Conservation (phyloP, 768 basidiomycete species). For the Boletellus sp. region DNA sequence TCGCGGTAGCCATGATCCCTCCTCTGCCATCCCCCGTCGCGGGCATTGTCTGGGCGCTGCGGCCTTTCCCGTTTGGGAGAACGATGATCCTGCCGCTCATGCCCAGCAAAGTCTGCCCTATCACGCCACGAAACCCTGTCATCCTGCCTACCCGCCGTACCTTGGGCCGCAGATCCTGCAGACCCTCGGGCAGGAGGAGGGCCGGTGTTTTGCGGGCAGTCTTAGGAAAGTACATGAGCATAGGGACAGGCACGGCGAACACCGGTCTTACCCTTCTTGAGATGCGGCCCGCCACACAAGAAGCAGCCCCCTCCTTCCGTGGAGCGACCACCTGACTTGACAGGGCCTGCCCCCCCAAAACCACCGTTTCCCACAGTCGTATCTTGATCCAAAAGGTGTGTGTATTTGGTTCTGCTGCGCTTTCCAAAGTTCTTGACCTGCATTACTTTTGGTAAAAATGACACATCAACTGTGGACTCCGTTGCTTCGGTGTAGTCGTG, state of each 20-base stretch:
- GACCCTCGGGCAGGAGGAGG: slow-evolving; percentile 27
- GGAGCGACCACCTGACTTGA: slow-evolving; percentile 54
- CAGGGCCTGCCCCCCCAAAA: slow-evolving; percentile 56
- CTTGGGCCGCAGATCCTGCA: slow-evolving; percentile 34
- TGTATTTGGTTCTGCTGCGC: slow-evolving; percentile 91
- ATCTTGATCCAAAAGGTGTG: slow-evolving; percentile 93
- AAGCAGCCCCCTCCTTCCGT: slow-evolving; percentile 76
- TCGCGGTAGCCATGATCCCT: slow-evolving; percentile 16
- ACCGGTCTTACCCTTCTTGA: slow-evolving; percentile 69
- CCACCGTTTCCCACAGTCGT: slow-evolving; percentile 66
- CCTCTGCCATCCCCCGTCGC: slow-evolving; percentile 16
- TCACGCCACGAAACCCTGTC: slow-evolving; percentile 37
- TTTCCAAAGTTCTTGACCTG: slow-evolving; percentile 95
- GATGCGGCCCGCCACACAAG: slow-evolving; percentile 88
- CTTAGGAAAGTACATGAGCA: slow-evolving; percentile 24
- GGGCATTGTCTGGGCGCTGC: slow-evolving; percentile 21
- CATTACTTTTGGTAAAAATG: slow-evolving; percentile 90
- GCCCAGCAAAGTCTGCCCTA: slow-evolving; percentile 17
- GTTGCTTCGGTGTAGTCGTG: slow-evolving; percentile 91
- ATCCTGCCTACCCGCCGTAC: slow-evolving; percentile 31
- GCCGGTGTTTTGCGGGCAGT: slow-evolving; percentile 52
- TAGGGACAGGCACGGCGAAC: not conserved
- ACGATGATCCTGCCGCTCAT: slow-evolving; percentile 21
- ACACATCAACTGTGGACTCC: slow-evolving; percentile 82
- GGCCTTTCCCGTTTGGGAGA: slow-evolving; percentile 23